Evolutionary conservation across 768 basidiomycete species (phyloP), one percentile per base, ranked within the genome.

Genomic region (Phylloporus arenicola): DNA sequence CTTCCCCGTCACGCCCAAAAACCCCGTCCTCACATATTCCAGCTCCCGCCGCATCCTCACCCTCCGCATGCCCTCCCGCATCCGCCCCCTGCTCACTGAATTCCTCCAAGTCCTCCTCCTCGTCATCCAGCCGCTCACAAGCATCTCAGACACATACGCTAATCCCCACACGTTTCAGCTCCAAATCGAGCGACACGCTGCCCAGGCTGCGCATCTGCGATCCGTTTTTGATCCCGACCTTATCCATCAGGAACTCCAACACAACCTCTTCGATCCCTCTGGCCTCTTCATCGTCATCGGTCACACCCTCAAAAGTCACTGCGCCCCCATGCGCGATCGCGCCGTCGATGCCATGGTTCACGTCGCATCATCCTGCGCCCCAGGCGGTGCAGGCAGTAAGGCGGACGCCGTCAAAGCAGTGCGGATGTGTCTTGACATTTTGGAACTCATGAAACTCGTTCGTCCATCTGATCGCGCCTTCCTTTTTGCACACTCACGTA

Each of bases 391-490:
- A 27, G 82, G 81, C 14, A 77, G 70, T 56, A 80, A 79, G 51
- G 71, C 75, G 48, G 82, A 85, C 55, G 83, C 86, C 9, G 81
- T 91, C 42, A 76, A 72, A 50, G 88, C 90, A 8, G 76, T 94
- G 51, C 75, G 86, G 53, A 76, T 84, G 77, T 91, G 90, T 71
- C 81, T 93, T 65, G 92, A 94, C 63, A 84, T 95, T 54, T 74
- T 94, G 34, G 93, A 95, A 71, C 78, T 94, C 52, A 95, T 96
- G 93, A 94, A 94, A 75, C 76, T 96, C 61, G 92, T 89, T 62
- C 62, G 88, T 80, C 38, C 53, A 30, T 48, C 63, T 40, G 43
- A 48, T 55, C 33, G 19, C 17, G 49, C 41, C 54, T 43, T 50
- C 56, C 11, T 53, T 53, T 25, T 43, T 38, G 13, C 50, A 31